These are phyloP conservation scores for Fusarium pseudograminearum DNA, from an alignment of 2,329 filamentous ascomycete genomes.

Conservation along the genomic window DNA sequence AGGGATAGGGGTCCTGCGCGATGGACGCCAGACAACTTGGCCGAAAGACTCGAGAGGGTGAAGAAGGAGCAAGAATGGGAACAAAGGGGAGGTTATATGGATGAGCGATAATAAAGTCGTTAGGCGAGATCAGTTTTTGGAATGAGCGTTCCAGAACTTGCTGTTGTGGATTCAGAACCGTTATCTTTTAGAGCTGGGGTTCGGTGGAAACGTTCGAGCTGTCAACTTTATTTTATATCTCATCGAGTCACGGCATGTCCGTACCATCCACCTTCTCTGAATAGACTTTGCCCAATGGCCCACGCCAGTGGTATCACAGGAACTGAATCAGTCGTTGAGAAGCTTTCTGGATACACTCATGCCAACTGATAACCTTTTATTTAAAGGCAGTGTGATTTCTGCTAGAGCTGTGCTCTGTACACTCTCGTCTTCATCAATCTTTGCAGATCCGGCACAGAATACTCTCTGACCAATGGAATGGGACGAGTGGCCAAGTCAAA, in stretches of 20 bases:
- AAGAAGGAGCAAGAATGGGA: constrained; percentile 24
- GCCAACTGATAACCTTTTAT: neutral
- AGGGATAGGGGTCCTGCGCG: constrained; percentile 31
- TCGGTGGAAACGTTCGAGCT: constrained; percentile 6
- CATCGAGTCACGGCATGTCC: constrained; percentile 18
- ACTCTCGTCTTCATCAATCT: neutral
- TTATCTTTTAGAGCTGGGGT: constrained; percentile 9
- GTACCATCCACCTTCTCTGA: constrained; percentile 13
- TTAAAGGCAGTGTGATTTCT: neutral
- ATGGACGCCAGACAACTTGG: constrained; percentile 39
- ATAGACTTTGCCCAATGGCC: neutral
- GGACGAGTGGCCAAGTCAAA: neutral
- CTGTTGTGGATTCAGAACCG: neutral
- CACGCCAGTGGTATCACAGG: neutral
- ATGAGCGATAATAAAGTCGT: neutral
- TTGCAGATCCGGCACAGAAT: constrained; percentile 6
- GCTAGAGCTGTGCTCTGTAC: neutral
- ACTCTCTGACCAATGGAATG: constrained; percentile 4
- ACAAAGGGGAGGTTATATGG: constrained; percentile 4
- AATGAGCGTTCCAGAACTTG: neutral
- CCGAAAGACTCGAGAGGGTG: constrained; percentile 39
- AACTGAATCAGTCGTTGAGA: constrained; percentile 5
- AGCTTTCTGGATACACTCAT: neutral
- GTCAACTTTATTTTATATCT: neutral
- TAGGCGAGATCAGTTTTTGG: neutral